Base-by-base conservation (phyloP, 176 grass and related monocot species). In the Triticum timopheevii region DNA sequence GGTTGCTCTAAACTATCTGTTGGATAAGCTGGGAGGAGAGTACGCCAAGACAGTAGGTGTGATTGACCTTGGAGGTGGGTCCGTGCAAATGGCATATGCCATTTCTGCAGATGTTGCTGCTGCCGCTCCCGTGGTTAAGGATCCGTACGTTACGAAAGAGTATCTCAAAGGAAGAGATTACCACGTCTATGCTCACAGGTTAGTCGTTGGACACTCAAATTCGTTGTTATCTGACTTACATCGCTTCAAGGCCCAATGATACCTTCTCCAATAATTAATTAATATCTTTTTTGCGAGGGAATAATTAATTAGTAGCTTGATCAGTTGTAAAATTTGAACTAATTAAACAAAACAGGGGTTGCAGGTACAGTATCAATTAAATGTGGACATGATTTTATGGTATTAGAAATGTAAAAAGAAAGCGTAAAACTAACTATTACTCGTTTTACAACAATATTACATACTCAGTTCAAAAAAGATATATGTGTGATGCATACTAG, bases 131-230 rank as follows among this genome's bases (percentile, higher is more conserved):
- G 13, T 22, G 23, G 23, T 66, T 20, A 73, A 73, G 13, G 80
- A 90, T 52, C 19, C 87, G 15, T 95, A 90, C 9, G 30, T 92
- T 5, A 88, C 69, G 2, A 88, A 73, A 11, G 78, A 90, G 35
- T 73, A 78, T 66, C 86, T 95, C 1, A 90, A 84, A 38, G 90
- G 82, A 62, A 73, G n/a, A 42, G 61, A 77, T 20, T 90, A 92
- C 22, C 47, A 92, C 39, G 15, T 92, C 12, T 95, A 95, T 82
- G 83, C 33, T 74, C 79, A 92, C 25, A 90, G 93, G 93, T 92
- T 52, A 17, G 15, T 52, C 49, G 0, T 52, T 70, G 8, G 8
- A 35, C 1, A 0, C 17, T 69, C 33, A 17, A 0, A 17, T 27
- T 2, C 3, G 3, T 31, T 2, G 0, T 15, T 16, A 31, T 33